Base-by-base conservation (phyloP, 768 basidiomycete genomes). In the Gyrodon lividus region DNA sequence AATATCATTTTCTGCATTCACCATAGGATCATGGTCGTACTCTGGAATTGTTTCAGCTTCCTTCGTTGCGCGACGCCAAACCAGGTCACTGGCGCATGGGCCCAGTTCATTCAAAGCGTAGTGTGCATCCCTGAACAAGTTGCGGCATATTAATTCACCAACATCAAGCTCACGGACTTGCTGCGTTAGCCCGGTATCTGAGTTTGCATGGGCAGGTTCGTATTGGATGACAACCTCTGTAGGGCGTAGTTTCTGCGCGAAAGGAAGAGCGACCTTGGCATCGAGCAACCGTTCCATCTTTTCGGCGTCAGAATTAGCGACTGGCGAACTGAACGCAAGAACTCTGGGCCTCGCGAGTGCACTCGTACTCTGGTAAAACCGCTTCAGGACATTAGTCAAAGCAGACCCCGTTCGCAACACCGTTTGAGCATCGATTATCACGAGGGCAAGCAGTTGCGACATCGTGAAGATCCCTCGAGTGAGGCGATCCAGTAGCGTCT, bases 51-150 rank as follows among this genome's bases (percentile, higher is more conserved):
- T 52, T 40, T 55, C 52, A 9, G 59, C 50, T 45, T 76, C 74
- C 54, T 71, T 76, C 41, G 79, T 56, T 19, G 76, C 76, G 38
- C 75, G 76, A 55, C 83, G 75, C 88, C 86, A 91, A 43, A 86
- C 70, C 31, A 89, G 69, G 57, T 90, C 86, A 33, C 83, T 74
- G 43, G 85, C 88, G 56, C 84, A 89, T 33, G 76, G 57, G 6
- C 89, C 89, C 26, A 91, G 62, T 60, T 87, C 81, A 23, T 65
- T 61, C 31, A 78, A 65, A 17, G 75, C 75, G 57, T 69, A 64
- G 17, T 72, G 74, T 10, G 83, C 79, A 23, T 75, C 70, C 38
- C 63, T 70, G 60, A 82, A 80, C 37, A 81, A 65, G 31, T 69
- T 72, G 39, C 57, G 66, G 51, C 74, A 74, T 26, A 74, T 54